Percentiles rank a stretch among this genome's conserved stretches.
These are phyloP conservation scores for Edaphochlamys debaryana DNA, from an alignment of 139 green algal species.

Conservation along the genomic window DNA sequence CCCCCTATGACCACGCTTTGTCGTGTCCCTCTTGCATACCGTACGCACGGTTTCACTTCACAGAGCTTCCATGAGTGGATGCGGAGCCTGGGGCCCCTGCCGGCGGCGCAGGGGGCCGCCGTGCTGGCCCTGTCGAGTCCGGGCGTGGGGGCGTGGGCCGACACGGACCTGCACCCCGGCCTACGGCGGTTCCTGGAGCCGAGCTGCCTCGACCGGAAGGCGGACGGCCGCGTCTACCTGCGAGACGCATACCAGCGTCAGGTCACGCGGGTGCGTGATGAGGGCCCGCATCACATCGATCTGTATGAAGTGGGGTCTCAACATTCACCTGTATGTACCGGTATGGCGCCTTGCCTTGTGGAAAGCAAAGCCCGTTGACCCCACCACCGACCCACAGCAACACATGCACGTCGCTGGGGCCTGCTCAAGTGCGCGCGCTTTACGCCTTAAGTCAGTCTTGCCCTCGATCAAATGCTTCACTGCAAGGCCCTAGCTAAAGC, in stretches of 20 bases:
- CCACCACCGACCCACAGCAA: too few relatives aligned
- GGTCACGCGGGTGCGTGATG: constrained; percentile 23
- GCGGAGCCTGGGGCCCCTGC: not conserved
- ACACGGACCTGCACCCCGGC: constrained; percentile 1
- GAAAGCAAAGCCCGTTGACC: too few relatives aligned
- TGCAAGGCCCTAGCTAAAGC: not conserved
- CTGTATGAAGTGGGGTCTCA: too few relatives aligned
- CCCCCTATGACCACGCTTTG: too few relatives aligned
- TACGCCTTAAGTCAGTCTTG: too few relatives aligned
- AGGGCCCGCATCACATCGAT: too few relatives aligned
- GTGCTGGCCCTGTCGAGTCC: not conserved
- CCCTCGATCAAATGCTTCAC: too few relatives aligned
- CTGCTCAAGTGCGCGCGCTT: not conserved
- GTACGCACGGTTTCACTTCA: not conserved
- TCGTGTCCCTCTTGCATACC: too few relatives aligned
- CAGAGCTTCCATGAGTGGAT: constrained; percentile 2
- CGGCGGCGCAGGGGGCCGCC: not conserved
- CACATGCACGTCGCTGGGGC: too few relatives aligned
- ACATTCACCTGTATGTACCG: too few relatives aligned
- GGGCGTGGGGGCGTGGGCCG: not conserved
- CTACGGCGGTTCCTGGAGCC: not conserved
- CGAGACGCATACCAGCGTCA: constrained; percentile 5
- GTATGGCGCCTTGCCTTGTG: too few relatives aligned
- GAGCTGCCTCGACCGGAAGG: constrained; percentile 10
- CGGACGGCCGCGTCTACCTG: not conserved